Conservation (phyloP, 148 eudicot species). For the Bassia scoparia region DNA sequence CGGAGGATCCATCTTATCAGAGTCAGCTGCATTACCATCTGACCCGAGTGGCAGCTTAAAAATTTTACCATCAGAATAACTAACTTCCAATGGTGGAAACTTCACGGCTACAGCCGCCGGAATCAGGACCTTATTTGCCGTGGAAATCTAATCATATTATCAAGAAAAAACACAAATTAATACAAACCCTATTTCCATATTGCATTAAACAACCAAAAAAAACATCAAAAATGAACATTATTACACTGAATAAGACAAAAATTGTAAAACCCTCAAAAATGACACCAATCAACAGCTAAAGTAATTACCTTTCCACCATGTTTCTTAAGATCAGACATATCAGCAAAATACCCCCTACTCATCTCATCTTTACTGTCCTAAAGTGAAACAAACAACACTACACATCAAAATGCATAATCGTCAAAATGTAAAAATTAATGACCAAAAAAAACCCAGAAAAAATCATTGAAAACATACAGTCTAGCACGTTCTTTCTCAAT, state of each 20-base stretch:
- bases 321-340: conserved; percentile 71
- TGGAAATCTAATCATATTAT: conserved; percentile 51
- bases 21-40: conserved; percentile 36
- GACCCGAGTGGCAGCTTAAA: conserved; percentile 59
- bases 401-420: conserved; percentile 17
- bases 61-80: conserved; percentile 51
- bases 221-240: conserved; percentile 6
- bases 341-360: conserved; percentile 93
- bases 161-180: conserved; percentile 15
- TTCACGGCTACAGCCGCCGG: conserved; percentile 76
- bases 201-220: not conserved
- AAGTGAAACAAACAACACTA: conserved; percentile 21
- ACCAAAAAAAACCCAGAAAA: not conserved
- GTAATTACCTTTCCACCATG: conserved; percentile 86
- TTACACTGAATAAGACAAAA: not conserved
- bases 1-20: conserved; percentile 36
- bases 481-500: conserved; percentile 89
- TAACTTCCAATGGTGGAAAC: conserved; percentile 72
- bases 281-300: not conserved
- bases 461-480: conserved; percentile 49
- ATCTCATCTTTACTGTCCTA: conserved; percentile 98
- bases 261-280: not conserved
- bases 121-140: conserved; percentile 67
- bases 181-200: conserved; percentile 20
- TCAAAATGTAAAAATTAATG: conserved; percentile 11